phyloP scores from a whole-genome alignment of 345 rosid species.

The Citrus unshiu region DNA sequence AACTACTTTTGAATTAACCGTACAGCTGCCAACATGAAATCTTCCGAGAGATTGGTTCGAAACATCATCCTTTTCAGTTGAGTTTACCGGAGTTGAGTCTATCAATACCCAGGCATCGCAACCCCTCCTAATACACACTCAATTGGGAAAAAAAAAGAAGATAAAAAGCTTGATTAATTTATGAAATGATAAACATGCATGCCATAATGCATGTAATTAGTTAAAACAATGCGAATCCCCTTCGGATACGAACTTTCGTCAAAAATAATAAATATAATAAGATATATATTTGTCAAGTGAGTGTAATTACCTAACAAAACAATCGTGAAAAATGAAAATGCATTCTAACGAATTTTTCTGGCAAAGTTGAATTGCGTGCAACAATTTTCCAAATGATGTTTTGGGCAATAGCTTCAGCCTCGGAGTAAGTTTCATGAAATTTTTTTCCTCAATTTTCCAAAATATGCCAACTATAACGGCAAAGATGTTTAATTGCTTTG shows the following conservation, averaged over 20 bases:
- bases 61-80: slow-evolving; percentile 28
- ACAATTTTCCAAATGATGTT: slow-evolving; percentile 25
- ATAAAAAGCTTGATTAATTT: slow-evolving; percentile 9
- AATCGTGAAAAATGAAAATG: slow-evolving; percentile 41
- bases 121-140: slow-evolving; percentile 24
- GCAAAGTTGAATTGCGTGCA: slow-evolving; percentile 29
- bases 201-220: not conserved
- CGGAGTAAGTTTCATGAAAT: slow-evolving; percentile 35
- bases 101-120: slow-evolving; percentile 39
- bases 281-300: not conserved
- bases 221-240: not conserved
- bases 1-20: no score
- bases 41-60: slow-evolving; percentile 33
- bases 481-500: no score
- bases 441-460: slow-evolving; percentile 19
- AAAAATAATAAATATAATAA: no score
- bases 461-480: no score
- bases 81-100: slow-evolving; percentile 22
- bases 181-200: not conserved
- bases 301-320: slow-evolving; percentile 36
- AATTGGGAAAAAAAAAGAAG: slow-evolving; percentile 14
- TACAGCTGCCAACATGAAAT: slow-evolving; percentile 6
- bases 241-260: no score
- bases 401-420: slow-evolving; percentile 26
- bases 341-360: slow-evolving; percentile 38